Evolutionary conservation across 805 yeast genomes (phyloP).

Genomic region (Teunomyces stri): DNA sequence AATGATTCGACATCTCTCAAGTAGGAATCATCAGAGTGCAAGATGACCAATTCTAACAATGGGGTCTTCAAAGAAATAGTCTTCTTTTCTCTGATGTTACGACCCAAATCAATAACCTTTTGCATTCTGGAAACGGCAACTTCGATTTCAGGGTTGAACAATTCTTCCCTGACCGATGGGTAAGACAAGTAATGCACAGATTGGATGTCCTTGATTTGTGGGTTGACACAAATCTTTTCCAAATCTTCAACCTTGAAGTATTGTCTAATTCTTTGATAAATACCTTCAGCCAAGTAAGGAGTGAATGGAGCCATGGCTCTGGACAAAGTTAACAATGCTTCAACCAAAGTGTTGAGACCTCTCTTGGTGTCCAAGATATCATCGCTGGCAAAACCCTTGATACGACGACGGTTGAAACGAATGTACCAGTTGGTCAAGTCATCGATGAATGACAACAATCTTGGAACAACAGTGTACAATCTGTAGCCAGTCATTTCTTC

Average conservation of each 20-base stretch:
- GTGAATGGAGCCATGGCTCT: constrained; percentile 99
- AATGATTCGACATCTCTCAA: constrained; percentile 75
- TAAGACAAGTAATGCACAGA: constrained; percentile 94
- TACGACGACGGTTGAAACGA: constrained; percentile 95
- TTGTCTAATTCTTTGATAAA: constrained; percentile 71
- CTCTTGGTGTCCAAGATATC: constrained; percentile 80
- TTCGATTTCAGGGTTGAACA: constrained; percentile 81
- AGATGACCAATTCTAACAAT: constrained; percentile 78
- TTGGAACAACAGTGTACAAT: constrained; percentile 94
- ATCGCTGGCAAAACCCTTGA: constrained; percentile 78
- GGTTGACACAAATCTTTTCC: constrained; percentile 37
- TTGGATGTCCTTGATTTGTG: constrained; percentile 56
- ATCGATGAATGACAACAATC: constrained; percentile 82
- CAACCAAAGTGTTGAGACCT: constrained; percentile 89
- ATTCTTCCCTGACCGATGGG: constrained; percentile 78
- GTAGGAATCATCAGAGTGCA: constrained; percentile 75
- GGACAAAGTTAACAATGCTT: constrained; percentile 81
- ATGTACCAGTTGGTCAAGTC: constrained; percentile 98
- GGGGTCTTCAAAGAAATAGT: constrained; percentile 93
- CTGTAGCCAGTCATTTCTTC: constrained; percentile 87
- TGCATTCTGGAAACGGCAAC: constrained; percentile 93
- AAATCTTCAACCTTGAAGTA: constrained; percentile 61
- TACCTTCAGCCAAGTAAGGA: constrained; percentile 89
- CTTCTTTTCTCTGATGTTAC: constrained; percentile 95
- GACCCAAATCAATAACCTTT: constrained; percentile 91